Evolutionary conservation across 805 yeast genomes (phyloP), one percentile per base, ranked within the genome.

Genomic region (Yarrowia sp.): DNA sequence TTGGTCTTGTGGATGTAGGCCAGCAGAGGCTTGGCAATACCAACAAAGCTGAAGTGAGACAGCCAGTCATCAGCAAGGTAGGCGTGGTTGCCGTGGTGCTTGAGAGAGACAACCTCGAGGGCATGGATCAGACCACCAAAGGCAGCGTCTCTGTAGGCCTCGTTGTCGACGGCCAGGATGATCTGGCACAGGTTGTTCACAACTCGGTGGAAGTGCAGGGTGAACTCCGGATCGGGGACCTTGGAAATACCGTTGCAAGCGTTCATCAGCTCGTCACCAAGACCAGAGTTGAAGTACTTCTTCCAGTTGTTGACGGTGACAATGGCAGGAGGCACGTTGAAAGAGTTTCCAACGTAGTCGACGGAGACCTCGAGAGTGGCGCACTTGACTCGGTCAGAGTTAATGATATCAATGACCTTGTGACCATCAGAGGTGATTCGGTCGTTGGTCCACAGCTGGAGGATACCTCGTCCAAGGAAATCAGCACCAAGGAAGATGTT

Each of bases 321-420:
- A 69, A 89, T 80, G 3, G 87, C 78, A 7, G 78, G 48, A 14
- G 67, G 56, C 22, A 63, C 48, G 73, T 90, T 89, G 78, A 80
- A 89, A 15, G 80, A 76, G 72, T 84, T 88, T 35, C 97, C 97
- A 68, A 87, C 86, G 75, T 89, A 91, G 65, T 84, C 87, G 0
- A 90, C 80, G 16, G 84, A 81, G 19, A 90, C 73, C 71, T 89
- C 89, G 58, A 83, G 70, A 1, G 77, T 70, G 26, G 80, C 84
- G n/a, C 73, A 72, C 38, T 82, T 68, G 63, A 73, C 35, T 79
- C 77, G 68, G 85, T 77, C 70, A 86, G 67, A 43, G 61, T 65
- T 65, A 52, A 53, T 41, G 43, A 52, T 35, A 12, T 52, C 68
- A 8, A 52, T 45, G 7, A 65, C 43, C 52, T 52, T 50, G 22